A percentile compares a stretch with the other conserved stretches of the same genome.
Conservation (phyloP, 257 asterid species). For the Nemophila menziesii region DNA sequence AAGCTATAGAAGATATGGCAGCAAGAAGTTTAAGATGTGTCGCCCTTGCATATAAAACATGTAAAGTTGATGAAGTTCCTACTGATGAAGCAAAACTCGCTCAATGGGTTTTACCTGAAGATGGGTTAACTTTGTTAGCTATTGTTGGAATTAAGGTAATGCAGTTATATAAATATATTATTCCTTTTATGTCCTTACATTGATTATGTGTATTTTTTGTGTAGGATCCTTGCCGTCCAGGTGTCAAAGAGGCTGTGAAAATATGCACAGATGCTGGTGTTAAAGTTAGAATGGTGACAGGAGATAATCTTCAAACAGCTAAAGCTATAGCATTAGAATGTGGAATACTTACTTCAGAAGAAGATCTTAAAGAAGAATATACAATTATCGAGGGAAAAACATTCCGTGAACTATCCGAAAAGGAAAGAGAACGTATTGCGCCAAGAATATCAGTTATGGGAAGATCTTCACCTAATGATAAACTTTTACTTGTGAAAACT, state of each 20-base stretch:
- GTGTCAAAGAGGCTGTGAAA: constrained; percentile 84
- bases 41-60: constrained; percentile 69
- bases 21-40: constrained; percentile 87
- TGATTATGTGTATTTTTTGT: constrained; percentile 8
- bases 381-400: constrained; percentile 68
- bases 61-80: constrained; percentile 50
- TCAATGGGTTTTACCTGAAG: constrained; percentile 74
- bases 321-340: constrained; percentile 91
- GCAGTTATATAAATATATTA: neutral
- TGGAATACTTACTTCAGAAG: constrained; percentile 60
- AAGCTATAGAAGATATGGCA: constrained; percentile 76
- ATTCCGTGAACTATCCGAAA: constrained; percentile 73
- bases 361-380: constrained; percentile 49
- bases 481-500: constrained; percentile 87
- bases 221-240: constrained; percentile 99
- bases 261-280: constrained; percentile 83
- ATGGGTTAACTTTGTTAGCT: constrained; percentile 61
- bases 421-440: constrained; percentile 58
- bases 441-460: constrained; percentile 72
- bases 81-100: constrained; percentile 56
- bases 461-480: constrained; percentile 89
- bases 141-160: constrained; percentile 89
- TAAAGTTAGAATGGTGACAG: constrained; percentile 98
- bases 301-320: constrained; percentile 92
- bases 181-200: neutral